Base-by-base conservation (phyloP, 495 filamentous ascomycete species). In the Xylaria longipes region DNA sequence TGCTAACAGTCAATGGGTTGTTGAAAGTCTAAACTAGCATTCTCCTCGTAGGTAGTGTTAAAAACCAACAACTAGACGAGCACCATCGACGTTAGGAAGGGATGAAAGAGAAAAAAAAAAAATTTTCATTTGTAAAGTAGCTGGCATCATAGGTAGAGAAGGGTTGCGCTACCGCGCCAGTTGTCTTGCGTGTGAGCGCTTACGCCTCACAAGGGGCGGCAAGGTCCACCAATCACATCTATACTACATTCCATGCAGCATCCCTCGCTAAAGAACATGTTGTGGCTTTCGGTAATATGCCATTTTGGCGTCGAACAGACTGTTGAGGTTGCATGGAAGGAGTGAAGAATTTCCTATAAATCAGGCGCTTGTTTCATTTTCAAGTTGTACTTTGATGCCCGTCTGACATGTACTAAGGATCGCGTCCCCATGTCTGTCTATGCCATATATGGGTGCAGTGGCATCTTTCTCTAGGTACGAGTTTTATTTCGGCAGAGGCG, bases 161-260 rank as follows among this genome's bases (percentile, higher is more conserved):
- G 35, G 35, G 29, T 58, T 37, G 31, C 46, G 45, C 63, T 52
- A 31, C 43, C 8, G 43, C 62, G 62, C 41, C 62, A 43, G 48
- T 56, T 56, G 14, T 22, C 14, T 41, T 48, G 46, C 48, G 48
- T 43, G 29, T 33, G 31, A 43, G 65, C 65, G 46, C 48, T 67
- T 56, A 48, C 48, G 33, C 48, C 65, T 22, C 35, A 27, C 48
- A 67, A 67, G 65, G 35, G 65, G 65, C 65, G 65, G 48, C 65
- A 67, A 67, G 65, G 20, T 2, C 29, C 46, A 56, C 65, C 65
- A 67, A 67, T 67, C 65, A 15, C 31, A 25, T 43, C 31, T 37
- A 37, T 11, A 9, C 65, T 20, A 54, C 20, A 45, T 52, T 14
- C 45, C 27, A 66, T n/a, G 11, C 20, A 52, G n/a, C 8, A 66